Evolutionary conservation across 2,329 filamentous ascomycete species (phyloP), one percentile per base, ranked within the genome.

Genomic region (Scedosporium apiospermum): DNA sequence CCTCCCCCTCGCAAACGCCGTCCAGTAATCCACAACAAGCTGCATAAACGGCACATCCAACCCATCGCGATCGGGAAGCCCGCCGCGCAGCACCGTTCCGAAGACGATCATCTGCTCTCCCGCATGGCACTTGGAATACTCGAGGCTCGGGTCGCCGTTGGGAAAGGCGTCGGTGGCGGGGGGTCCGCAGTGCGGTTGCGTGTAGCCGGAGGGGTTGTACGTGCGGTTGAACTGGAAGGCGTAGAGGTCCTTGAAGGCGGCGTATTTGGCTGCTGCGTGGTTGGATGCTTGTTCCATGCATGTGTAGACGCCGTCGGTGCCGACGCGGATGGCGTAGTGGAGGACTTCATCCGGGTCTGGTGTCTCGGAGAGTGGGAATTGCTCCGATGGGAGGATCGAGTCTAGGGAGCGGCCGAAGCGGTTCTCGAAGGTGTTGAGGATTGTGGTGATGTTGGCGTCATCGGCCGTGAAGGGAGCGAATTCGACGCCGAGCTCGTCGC

Each of bases 101-200:
- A 77, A 76, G 4, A 73, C 72, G n/a, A 73, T 66, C 62, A 72
- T 69, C 61, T 76, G 71, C 62, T 77, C 75, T 9, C 74, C 74
- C 1, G 71, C 73, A 62, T 77, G 75, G 67, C 75, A 78, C 64
- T 76, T 76, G 66, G 72, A 73, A 67, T 77, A 77, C 63, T 77
- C 75, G 3, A 60, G 58, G n/a, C 70, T 66, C 2, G 72, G 73
- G 63, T 76, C 71, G 21, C 72, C 72, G 55, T 73, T 64, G 6
- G 73, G 74, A 6, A 69, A 67, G 0, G 64, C 63, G 1, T 66
- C 62, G 0, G 71, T 72, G 16, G 66, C 62, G 1, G 70, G 69
- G 14, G 72, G 67, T 34, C 65, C 65, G 65, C 72, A 76, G 68
- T 67, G 69, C 4, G 68, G 65, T 16, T 65, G 66, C 14, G 69